Conservation (phyloP, 768 basidiomycete genomes). For the Mycena epipterygia region DNA sequence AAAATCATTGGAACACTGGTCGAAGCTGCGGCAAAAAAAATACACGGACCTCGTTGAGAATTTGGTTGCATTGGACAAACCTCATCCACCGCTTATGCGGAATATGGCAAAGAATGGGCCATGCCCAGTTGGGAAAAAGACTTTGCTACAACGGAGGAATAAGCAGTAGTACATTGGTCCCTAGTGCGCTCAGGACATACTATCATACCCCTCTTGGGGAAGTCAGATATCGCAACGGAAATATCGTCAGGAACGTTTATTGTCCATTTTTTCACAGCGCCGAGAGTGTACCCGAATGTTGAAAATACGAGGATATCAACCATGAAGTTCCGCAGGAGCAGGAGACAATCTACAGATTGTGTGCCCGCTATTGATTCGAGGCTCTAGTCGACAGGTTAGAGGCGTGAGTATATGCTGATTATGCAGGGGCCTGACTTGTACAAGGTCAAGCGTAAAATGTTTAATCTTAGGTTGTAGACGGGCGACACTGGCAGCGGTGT, state of each 20-base stretch:
- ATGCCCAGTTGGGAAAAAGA: slow-evolving; percentile 73
- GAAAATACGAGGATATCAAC: neutral
- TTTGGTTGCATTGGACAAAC: slow-evolving; percentile 81
- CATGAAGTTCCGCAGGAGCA: slow-evolving; percentile 6
- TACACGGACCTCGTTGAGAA: slow-evolving; percentile 66
- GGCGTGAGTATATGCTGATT: neutral
- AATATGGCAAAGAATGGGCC: slow-evolving; percentile 77
- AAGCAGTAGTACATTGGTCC: neutral
- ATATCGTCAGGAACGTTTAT: neutral
- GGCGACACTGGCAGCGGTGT: slow-evolving; percentile 70
- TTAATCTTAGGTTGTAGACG: slow-evolving; percentile 79
- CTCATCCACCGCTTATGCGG: slow-evolving; percentile 77
- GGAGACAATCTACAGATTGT: neutral
- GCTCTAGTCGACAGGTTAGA: neutral
- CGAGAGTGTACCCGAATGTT: slow-evolving; percentile 6
- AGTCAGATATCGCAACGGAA: neutral
- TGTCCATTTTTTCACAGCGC: neutral
- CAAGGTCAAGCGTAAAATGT: slow-evolving; percentile 69
- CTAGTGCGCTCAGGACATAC: neutral
- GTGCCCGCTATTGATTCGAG: neutral
- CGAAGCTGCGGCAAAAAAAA: neutral
- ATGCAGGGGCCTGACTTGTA: slow-evolving; percentile 65
- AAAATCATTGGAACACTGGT: neutral
- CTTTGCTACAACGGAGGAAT: slow-evolving; percentile 76
- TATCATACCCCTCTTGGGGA: neutral